These are phyloP conservation scores for Calonectria hongkongensis DNA, from an alignment of 2,329 filamentous ascomycete species.

Conservation along the genomic window DNA sequence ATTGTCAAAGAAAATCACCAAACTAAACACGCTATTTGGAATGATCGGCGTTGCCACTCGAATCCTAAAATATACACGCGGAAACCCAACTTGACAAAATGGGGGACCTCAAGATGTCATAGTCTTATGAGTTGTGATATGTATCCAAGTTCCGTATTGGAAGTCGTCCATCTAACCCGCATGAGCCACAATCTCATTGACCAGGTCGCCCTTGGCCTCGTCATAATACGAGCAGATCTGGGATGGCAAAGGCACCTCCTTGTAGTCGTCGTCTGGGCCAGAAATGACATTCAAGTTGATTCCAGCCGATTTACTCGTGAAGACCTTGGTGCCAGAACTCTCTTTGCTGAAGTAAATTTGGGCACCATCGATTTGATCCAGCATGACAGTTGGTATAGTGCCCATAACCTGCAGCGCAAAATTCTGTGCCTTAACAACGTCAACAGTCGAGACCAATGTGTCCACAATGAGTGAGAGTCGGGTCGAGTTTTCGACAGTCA, in stretches of 20 bases:
- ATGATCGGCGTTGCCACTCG: conserved; percentile 34
- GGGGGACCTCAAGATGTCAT: conserved; percentile 42
- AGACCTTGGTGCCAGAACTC: conserved; percentile 86
- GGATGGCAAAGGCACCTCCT: conserved; percentile 90
- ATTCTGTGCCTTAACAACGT: conserved; percentile 95
- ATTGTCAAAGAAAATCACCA: conserved; percentile 17
- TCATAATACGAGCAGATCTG: conserved; percentile 89
- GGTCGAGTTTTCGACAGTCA: conserved; percentile 93
- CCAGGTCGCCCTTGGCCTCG: conserved; percentile 81
- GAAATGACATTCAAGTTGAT: conserved; percentile 91
- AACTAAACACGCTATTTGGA: conserved; percentile 35
- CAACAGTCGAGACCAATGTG: conserved; percentile 90
- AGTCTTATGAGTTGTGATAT: conserved; percentile 42
- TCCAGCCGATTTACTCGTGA: conserved; percentile 89
- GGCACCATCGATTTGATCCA: conserved; percentile 95
- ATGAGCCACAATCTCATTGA: conserved; percentile 97
- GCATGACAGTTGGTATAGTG: conserved; percentile 87
- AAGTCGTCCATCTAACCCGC: conserved; percentile 75
- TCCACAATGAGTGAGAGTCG: conserved; percentile 92
- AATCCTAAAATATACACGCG: conserved; percentile 44
- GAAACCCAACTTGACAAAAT: conserved; percentile 15
- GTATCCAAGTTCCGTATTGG: conserved; percentile 43
- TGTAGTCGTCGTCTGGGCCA: conserved; percentile 85
- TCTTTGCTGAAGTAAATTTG: conserved; percentile 90
- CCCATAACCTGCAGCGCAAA: conserved; percentile 96